Conservation (phyloP, 148 eudicot species). For the Limonium bicolor region DNA sequence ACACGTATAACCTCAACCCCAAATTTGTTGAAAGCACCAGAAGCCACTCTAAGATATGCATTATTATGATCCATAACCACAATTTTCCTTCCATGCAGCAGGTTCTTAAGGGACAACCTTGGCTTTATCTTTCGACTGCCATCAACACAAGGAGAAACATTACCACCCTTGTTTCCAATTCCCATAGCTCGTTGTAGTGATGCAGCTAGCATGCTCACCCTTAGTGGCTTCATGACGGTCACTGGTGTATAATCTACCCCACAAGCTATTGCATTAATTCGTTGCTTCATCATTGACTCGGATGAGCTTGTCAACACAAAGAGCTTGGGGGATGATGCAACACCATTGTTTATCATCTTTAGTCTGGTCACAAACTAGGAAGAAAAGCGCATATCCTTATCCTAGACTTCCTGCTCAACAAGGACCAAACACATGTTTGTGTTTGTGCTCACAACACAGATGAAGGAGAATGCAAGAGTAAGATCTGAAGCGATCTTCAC, state of each 20-base stretch:
- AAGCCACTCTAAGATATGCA: slow-evolving; percentile 62
- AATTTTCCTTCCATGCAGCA: slow-evolving; percentile 46
- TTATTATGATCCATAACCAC: slow-evolving; percentile 62
- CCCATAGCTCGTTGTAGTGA: slow-evolving; percentile 60
- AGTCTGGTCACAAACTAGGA: no score
- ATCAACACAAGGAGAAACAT: slow-evolving; percentile 18
- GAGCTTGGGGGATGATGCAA: no score
- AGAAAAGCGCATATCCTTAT: no score
- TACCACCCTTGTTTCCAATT: slow-evolving; percentile 23
- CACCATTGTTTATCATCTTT: no score
- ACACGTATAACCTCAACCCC: slow-evolving; percentile 55
- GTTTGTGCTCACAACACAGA: slow-evolving; percentile 19
- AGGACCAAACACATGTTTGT: slow-evolving; percentile 17
- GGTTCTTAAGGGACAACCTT: slow-evolving; percentile 17
- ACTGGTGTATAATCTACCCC: no score
- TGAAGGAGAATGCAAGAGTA: slow-evolving; percentile 30
- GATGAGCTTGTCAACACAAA: no score
- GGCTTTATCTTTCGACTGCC: no score
- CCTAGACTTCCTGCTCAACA: no score
- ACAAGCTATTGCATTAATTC: no score
- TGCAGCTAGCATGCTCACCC: slow-evolving; percentile 62
- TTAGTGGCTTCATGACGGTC: slow-evolving; percentile 61
- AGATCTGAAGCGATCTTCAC: slow-evolving; percentile 29
- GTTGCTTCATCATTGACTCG: no score
- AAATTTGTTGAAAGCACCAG: slow-evolving; percentile 59